Base-by-base conservation (phyloP, 1,284 basidiomycete species). In the Paramarasmius palmivorus region DNA sequence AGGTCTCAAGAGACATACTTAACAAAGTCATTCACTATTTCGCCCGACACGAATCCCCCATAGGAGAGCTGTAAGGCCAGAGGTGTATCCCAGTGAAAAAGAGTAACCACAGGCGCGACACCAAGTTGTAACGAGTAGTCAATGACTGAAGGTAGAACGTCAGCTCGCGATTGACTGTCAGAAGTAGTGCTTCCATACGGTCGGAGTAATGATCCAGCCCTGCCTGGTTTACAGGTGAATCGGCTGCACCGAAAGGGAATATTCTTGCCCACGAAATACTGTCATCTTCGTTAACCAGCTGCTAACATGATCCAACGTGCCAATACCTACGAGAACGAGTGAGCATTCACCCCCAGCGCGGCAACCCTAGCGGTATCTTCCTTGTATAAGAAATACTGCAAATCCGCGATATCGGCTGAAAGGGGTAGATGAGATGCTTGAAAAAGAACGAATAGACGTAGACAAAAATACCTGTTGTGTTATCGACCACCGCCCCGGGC, bases 21-120 rank as follows among this genome's bases (percentile, higher is more conserved):
- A 32, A 76, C 67, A 57, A 73, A 79, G 56, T 79, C 77, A 44
- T 75, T 72, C 2, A 78, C 70, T 36, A 77, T 70, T 42, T 72
- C 62, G 2, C 73, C 66, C 17, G 73, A 73, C 4, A 71, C 73
- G 54, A 79, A 77, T 8, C 75, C 76, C 9, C 76, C 75, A 50
- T 79, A 79, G 59, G 74, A 77, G 1, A 73, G 76, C 20, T 70
- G 64, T 25, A 78, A 56, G 4, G 76, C 72, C 4, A 78, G 61
- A 3, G 77, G 77, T 4, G 71, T 72, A 56, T 79, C 77, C 75
- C 76, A 78, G 56, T 78, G 76, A 60, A 76, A 78, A 1, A 79
- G 64, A 23, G 77, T 78, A 0, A 66, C 75, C 12, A 78, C 75
- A 6, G 77, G 77, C 39, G 71, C 68, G 17, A 79, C 68, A 5